phyloP scores from a whole-genome alignment of 2,329 filamentous ascomycete species.

The Hymenoscyphus scutula region DNA sequence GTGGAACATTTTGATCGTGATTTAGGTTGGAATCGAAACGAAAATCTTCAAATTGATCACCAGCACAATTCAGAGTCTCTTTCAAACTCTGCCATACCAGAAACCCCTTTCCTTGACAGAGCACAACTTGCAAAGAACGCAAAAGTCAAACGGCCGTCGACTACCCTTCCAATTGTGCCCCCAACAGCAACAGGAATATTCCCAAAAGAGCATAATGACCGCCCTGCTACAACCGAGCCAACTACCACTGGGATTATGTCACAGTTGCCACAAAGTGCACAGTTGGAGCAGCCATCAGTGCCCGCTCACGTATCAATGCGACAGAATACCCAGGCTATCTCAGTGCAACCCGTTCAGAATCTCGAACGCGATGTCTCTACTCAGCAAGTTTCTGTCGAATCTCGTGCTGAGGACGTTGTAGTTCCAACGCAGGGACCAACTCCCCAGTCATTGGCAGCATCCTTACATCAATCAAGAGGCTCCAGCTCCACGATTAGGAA shows the following conservation, averaged over 20 bases:
- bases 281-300: too few species aligned
- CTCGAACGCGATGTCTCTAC: not conserved
- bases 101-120: conserved; percentile 15
- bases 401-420: not conserved
- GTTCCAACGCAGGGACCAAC: not conserved
- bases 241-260: not conserved
- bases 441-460: not conserved
- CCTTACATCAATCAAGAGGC: not conserved
- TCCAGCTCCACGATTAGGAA: not conserved
- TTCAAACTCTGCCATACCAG: not conserved
- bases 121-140: conserved; percentile 27
- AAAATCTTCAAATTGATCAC: not conserved
- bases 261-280: not conserved
- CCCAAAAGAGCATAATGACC: not conserved
- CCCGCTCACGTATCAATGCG: not conserved
- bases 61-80: not conserved
- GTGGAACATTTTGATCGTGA: conserved; percentile 22
- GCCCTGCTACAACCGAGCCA: not conserved
- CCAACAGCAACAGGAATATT: not conserved
- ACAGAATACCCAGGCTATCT: not conserved
- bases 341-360: not conserved
- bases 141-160: conserved; percentile 29
- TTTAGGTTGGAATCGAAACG: conserved; percentile 19
- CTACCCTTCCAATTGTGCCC: conserved; percentile 22
- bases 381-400: not conserved